Conservation (phyloP, 2,329 filamentous ascomycete genomes). For the Colletotrichum spaethianum region DNA sequence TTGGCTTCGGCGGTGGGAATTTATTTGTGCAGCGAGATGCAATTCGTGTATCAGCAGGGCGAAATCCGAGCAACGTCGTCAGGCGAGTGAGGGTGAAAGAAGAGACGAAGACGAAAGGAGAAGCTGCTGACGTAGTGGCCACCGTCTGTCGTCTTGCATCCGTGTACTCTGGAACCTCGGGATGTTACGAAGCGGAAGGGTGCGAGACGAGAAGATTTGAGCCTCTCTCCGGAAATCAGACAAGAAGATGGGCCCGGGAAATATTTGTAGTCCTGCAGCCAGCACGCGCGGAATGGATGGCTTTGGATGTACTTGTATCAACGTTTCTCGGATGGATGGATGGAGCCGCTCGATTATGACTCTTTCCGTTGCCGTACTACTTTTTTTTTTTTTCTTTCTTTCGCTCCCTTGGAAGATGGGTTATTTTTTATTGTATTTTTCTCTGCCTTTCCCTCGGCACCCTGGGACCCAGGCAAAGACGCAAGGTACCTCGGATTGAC, state of each 20-base stretch:
- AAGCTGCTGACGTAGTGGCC: constrained; percentile 21
- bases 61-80: neutral
- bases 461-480: constrained; percentile 1
- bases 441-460: neutral
- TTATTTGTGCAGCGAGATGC: constrained; percentile 13
- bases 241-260: constrained; percentile 14
- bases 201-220: constrained; percentile 5
- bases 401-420: constrained; percentile 31
- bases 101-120: neutral
- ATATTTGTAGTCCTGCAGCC: constrained; percentile 33
- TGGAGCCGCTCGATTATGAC: constrained; percentile 42
- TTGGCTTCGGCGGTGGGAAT: constrained; percentile 15
- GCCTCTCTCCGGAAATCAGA: constrained; percentile 16
- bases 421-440: neutral
- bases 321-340: constrained; percentile 23
- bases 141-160: neutral
- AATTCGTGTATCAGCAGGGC: constrained; percentile 8
- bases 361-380: constrained; percentile 42
- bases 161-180: neutral
- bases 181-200: constrained; percentile 7
- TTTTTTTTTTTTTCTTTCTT: neutral
- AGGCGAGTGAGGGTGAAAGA: neutral
- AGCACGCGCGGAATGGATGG: constrained; percentile 1
- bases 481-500: constrained; percentile 34
- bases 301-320: constrained; percentile 23